Percentiles rank a stretch among this genome's conserved stretches.
Evolutionary conservation across 177 flowering plant species (phyloP).

Genomic region (Vitis hybrid): DNA sequence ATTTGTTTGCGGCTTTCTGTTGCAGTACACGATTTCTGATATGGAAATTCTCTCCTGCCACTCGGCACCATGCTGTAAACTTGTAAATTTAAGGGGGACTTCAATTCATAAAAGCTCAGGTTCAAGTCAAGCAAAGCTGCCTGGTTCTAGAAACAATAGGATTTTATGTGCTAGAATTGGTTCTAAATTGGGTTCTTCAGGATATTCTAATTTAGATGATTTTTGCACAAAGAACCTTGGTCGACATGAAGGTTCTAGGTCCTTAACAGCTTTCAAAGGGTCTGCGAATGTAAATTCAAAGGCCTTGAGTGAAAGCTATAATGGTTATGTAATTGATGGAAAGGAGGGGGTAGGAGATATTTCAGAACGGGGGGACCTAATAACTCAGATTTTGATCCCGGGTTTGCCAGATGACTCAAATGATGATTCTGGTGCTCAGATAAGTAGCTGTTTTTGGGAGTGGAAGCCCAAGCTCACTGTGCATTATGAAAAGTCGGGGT

Average conservation of each 20-base stretch:
- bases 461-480: conserved; percentile 86
- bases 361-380: conserved; percentile 31
- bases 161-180: conserved; percentile 16
- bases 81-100: conserved; percentile 26
- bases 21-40: conserved; percentile 9
- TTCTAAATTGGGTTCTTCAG: conserved; percentile 11
- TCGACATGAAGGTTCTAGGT: conserved; percentile 16
- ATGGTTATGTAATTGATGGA: conserved; percentile 52
- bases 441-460: conserved; percentile 77
- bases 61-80: conserved; percentile 27
- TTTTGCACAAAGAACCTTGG: conserved; percentile 6
- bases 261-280: conserved; percentile 20
- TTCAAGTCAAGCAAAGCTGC: conserved; percentile 23
- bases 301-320: conserved; percentile 29
- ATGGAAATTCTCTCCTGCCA: conserved; percentile 43
- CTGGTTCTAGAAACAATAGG: conserved; percentile 21
- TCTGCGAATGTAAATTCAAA: conserved; percentile 18
- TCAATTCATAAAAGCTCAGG: conserved; percentile 24
- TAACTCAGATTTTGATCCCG: conserved; percentile 63
- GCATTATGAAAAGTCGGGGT: conserved; percentile 80
- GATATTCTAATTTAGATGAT: conserved; percentile 9
- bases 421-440: conserved; percentile 53
- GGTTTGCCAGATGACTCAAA: conserved; percentile 70
- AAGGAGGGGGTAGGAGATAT: conserved; percentile 32
- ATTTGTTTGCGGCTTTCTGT: conserved; percentile 1